Percentiles rank a stretch among this genome's conserved stretches.
These are phyloP conservation scores for Phaeosphaeriaceae sp. DNA, from an alignment of 2,329 filamentous ascomycete species.

Conservation along the genomic window DNA sequence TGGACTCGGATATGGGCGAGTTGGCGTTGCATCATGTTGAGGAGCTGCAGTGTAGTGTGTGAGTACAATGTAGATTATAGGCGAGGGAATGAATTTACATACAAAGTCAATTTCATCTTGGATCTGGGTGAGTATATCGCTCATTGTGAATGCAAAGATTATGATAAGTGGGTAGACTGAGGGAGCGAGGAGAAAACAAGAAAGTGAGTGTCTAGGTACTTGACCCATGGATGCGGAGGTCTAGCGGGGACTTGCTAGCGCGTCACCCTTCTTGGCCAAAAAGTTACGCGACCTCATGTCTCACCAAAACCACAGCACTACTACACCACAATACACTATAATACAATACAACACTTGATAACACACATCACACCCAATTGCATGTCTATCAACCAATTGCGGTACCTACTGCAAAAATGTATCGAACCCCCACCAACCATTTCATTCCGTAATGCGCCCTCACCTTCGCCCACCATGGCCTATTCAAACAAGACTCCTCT, in stretches of 20 bases:
- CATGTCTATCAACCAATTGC: not conserved
- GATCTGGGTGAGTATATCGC: conserved; percentile 79
- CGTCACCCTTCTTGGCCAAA: conserved; percentile 10
- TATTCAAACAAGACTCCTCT: conserved; percentile 22
- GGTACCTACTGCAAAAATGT: conserved; percentile 30
- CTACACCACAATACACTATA: not conserved
- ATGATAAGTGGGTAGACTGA: too few relatives aligned
- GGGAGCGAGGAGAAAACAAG: too few relatives aligned
- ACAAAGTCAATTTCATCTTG: conserved; percentile 87
- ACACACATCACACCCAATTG: conserved; percentile 2
- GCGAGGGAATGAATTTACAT: conserved; percentile 20
- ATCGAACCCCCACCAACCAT: not conserved
- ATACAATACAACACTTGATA: too few relatives aligned
- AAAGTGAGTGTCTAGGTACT: not conserved
- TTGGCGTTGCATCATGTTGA: conserved; percentile 56
- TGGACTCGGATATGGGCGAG: conserved; percentile 53
- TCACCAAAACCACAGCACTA: conserved; percentile 3
- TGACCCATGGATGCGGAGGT: not conserved
- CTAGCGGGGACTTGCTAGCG: conserved; percentile 10
- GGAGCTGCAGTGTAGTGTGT: conserved; percentile 43
- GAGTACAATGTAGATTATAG: not conserved
- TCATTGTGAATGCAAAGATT: conserved; percentile 56
- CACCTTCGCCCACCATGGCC: conserved; percentile 31
- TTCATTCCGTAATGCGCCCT: conserved; percentile 35
- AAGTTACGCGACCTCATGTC: conserved; percentile 23